Evolutionary conservation across 2,329 filamentous ascomycete genomes (phyloP).

Genomic region (Sclerotinia sclerotiorum): DNA sequence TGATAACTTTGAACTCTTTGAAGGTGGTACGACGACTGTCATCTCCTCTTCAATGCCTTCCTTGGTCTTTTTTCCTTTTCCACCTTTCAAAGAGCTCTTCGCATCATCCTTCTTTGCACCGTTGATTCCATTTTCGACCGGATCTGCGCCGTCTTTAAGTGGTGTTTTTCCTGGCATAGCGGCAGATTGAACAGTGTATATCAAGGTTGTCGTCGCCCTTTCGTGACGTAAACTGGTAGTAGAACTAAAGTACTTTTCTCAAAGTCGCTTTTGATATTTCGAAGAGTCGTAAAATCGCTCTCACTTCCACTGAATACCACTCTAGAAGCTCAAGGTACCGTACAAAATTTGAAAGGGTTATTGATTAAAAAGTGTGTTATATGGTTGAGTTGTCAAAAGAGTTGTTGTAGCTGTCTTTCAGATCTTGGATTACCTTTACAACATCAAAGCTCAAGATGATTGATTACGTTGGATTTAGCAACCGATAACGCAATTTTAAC

Average conservation of each 20-base stretch:
- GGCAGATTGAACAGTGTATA: conserved; percentile 24
- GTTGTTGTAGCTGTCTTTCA: conserved; percentile 21
- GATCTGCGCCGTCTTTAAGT: conserved; percentile 64
- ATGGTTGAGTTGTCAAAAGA: conserved; percentile 16
- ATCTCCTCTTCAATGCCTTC: conserved; percentile 71
- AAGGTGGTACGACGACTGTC: conserved; percentile 76
- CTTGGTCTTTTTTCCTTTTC: conserved; percentile 65
- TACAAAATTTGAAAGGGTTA: background rate
- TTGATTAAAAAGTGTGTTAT: conserved; percentile 10
- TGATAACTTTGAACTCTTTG: conserved; percentile 62
- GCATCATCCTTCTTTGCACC: conserved; percentile 65
- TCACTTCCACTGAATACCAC: background rate
- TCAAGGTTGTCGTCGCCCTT: conserved; percentile 35
- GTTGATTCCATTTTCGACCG: conserved; percentile 65
- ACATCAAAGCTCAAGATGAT: conserved; percentile 22
- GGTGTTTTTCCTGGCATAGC: conserved; percentile 72
- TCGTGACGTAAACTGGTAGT: conserved; percentile 30
- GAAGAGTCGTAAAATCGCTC: conserved; percentile 1
- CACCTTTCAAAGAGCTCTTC: conserved; percentile 57
- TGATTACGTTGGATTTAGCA: conserved; percentile 17
- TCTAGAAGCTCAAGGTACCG: background rate
- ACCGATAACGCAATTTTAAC: conserved; percentile 15
- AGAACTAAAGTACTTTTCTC: conserved; percentile 5
- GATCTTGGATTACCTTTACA: conserved; percentile 22
- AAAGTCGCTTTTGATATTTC: conserved; percentile 2